Evolutionary conservation across 345 rosid species (phyloP).

Genomic region (Brassica incana): DNA sequence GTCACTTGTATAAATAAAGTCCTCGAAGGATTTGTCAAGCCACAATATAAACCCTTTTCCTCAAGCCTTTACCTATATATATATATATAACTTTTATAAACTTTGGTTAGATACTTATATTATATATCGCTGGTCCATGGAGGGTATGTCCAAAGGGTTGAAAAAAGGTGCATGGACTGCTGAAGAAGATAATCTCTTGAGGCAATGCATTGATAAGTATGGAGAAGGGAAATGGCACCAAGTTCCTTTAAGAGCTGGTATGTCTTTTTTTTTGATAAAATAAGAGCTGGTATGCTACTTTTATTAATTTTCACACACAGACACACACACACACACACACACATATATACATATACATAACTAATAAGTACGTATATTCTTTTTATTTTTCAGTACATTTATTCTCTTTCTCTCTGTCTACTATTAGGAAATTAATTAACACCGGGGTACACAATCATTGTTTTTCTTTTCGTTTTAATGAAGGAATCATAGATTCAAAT

Average conservation of each 20-base stretch:
- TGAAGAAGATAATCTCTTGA: slow-evolving; percentile 54
- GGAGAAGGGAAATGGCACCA: slow-evolving; percentile 58
- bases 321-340: too few relatives aligned
- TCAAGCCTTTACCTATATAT: background rate
- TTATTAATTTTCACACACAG: background rate
- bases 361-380: background rate
- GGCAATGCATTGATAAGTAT: slow-evolving; percentile 38
- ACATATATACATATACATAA: background rate
- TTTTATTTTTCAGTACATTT: background rate
- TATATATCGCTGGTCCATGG: slow-evolving; percentile 16
- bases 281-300: background rate
- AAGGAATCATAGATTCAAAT: background rate
- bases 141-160: slow-evolving; percentile 13
- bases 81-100: background rate
- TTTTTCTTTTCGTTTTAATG: background rate
- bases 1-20: slow-evolving; percentile 28
- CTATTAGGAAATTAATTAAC: background rate
- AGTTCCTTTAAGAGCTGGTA: slow-evolving; percentile 48
- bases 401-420: background rate
- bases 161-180: slow-evolving; percentile 57
- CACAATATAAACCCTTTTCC: background rate
- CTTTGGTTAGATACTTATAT: background rate
- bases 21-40: slow-evolving; percentile 9
- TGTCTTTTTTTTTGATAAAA: background rate
- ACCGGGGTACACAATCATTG: background rate